Evolutionary conservation across 164 flowering plant species (phyloP).

Genomic region (Taxillus chinensis): DNA sequence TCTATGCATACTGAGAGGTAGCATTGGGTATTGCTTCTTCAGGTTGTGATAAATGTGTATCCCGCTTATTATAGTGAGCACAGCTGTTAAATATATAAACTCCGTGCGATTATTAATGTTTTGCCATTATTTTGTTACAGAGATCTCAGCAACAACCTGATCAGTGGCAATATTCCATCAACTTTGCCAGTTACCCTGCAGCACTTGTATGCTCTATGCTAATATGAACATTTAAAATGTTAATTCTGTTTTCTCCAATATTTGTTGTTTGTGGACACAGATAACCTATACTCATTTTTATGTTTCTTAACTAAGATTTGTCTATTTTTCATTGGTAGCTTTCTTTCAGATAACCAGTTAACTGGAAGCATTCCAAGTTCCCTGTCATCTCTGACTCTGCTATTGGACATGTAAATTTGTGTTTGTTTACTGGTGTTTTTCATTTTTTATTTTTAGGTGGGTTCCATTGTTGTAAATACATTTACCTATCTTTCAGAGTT

Average conservation of each 20-base stretch:
- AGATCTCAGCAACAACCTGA: constrained; percentile 60
- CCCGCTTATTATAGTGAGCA: background rate
- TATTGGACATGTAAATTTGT: constrained; percentile 53
- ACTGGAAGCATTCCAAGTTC: constrained; percentile 81
- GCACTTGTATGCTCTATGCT: constrained; percentile 44
- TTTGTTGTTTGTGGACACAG: background rate
- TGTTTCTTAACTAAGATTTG: constrained; percentile 4
- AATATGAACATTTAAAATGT: background rate
- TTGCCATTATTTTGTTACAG: constrained; percentile 26
- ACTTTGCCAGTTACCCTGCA: constrained; percentile 59
- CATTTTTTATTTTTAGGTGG: background rate
- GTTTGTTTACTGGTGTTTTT: background rate
- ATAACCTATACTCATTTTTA: background rate
- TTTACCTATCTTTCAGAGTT: constrained; percentile 3
- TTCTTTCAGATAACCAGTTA: constrained; percentile 82
- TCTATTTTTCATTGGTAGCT: constrained; percentile 44
- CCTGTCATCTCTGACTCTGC: constrained; percentile 36
- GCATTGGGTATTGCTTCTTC: too few relatives aligned
- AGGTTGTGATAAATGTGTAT: too few relatives aligned
- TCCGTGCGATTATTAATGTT: background rate
- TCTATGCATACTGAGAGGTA: too few relatives aligned
- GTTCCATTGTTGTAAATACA: background rate
- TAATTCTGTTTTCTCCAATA: background rate
- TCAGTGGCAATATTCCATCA: constrained; percentile 61
- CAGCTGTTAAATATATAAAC: background rate